Conservation (phyloP, 768 basidiomycete genomes). For the Baorangia bicolor region DNA sequence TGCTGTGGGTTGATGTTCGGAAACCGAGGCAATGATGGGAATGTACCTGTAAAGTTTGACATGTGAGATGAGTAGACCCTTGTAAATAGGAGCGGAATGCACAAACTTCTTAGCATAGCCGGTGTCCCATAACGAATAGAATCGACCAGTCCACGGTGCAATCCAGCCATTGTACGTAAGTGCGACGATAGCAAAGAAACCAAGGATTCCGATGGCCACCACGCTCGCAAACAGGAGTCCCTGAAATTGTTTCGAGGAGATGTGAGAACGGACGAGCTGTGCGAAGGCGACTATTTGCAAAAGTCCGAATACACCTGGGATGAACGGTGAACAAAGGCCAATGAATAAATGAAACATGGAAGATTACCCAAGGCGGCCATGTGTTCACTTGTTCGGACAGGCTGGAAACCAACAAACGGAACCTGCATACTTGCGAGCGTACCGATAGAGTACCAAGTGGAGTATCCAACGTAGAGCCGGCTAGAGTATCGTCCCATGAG, state of each 20-base stretch:
- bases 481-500: constrained; percentile 95
- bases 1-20: constrained; percentile 98
- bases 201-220: constrained; percentile 67
- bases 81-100: background rate
- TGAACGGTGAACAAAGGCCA: constrained; percentile 5
- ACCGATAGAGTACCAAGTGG: constrained; percentile 97
- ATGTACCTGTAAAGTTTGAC: constrained; percentile 60
- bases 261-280: constrained; percentile 82
- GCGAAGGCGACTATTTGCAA: constrained; percentile 95
- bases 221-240: constrained; percentile 69
- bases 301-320: constrained; percentile 87
- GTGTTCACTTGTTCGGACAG: constrained; percentile 96
- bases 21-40: constrained; percentile 98
- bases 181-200: constrained; percentile 67
- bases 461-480: constrained; percentile 92
- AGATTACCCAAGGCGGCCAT: constrained; percentile 90
- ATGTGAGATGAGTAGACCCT: background rate
- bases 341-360: background rate
- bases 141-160: constrained; percentile 99
- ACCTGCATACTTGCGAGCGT: constrained; percentile 99
- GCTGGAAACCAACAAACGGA: constrained; percentile 98
- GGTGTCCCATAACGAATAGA: constrained; percentile 99
- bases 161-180: constrained; percentile 94
- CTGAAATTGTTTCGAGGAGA: constrained; percentile 92
- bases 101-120: constrained; percentile 95